phyloP scores from a whole-genome alignment of 208 protist genomes.

The Leishmania martiniquensis region DNA sequence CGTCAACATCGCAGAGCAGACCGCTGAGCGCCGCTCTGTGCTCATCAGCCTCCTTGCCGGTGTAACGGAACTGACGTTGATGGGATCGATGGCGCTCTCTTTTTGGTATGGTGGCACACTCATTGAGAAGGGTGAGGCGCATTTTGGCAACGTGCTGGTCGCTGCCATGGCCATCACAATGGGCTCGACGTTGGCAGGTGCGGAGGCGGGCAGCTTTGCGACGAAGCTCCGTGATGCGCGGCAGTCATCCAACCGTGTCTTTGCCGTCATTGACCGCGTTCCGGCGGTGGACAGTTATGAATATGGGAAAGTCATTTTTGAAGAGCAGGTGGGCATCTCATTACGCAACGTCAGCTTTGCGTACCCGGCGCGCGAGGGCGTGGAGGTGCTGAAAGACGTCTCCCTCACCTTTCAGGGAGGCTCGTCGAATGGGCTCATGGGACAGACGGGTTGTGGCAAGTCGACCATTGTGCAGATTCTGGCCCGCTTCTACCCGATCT shows the following conservation, averaged over 20 bases:
- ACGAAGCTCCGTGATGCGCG: slow-evolving; percentile 59
- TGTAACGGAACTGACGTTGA: slow-evolving; percentile 55
- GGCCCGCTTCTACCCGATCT: slow-evolving; percentile 62
- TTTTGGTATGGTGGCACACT: slow-evolving; percentile 87
- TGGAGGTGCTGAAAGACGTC: slow-evolving; percentile 50
- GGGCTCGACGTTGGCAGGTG: slow-evolving; percentile 54
- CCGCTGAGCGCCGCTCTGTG: slow-evolving; percentile 26
- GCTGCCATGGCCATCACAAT: slow-evolving; percentile 65
- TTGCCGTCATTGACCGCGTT: slow-evolving; percentile 73
- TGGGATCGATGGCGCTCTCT: slow-evolving; percentile 59
- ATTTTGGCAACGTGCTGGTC: slow-evolving; percentile 61
- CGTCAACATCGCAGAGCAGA: slow-evolving; percentile 30
- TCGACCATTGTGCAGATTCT: slow-evolving; percentile 79
- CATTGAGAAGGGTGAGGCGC: slow-evolving; percentile 64
- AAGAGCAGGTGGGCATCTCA: slow-evolving; percentile 45
- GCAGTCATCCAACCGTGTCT: slow-evolving; percentile 56
- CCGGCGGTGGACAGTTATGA: slow-evolving; percentile 62
- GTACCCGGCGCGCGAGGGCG: slow-evolving; percentile 62
- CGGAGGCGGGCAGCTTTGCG: slow-evolving; percentile 71
- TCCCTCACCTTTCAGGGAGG: slow-evolving; percentile 40
- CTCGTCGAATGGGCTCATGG: slow-evolving; percentile 81
- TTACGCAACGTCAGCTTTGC: slow-evolving; percentile 60
- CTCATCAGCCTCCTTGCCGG: slow-evolving; percentile 48
- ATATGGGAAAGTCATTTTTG: slow-evolving; percentile 42
- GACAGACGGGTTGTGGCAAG: slow-evolving; percentile 90